A percentile compares a stretch with the other conserved stretches of the same genome.
Evolutionary conservation across 495 filamentous ascomycete genomes (phyloP).

Genomic region (Mycothermus thermophilus): DNA sequence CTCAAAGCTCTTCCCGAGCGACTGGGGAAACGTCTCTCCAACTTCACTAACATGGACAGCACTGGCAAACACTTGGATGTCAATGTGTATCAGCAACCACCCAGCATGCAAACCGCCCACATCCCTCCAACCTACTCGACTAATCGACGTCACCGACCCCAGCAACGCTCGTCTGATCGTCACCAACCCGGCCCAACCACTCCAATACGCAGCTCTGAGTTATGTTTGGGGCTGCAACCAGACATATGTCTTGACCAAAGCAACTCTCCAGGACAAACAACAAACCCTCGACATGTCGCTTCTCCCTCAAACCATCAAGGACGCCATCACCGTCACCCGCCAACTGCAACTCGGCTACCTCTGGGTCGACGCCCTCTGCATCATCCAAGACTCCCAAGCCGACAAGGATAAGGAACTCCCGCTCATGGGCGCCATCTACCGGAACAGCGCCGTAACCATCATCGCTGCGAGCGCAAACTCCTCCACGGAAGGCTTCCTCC

Average conservation of each 20-base stretch:
- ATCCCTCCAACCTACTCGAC: background rate
- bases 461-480: slow-evolving; percentile 6
- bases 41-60: background rate
- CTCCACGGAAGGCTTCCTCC: slow-evolving; percentile 9
- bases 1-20: background rate
- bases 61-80: background rate
- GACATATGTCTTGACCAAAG: background rate
- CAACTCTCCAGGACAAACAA: background rate
- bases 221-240: background rate
- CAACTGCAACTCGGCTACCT: slow-evolving; percentile 13
- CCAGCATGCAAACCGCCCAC: background rate
- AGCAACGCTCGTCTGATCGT: background rate
- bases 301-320: slow-evolving; percentile 10
- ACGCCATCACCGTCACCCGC: slow-evolving; percentile 11
- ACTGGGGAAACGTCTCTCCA: background rate
- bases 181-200: background rate
- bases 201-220: background rate
- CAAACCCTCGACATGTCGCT: background rate
- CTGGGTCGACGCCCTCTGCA: slow-evolving; percentile 21
- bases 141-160: background rate
- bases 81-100: background rate
- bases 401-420: slow-evolving; percentile 13
- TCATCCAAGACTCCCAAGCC: slow-evolving; percentile 15
- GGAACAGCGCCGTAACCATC: slow-evolving; percentile 9
- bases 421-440: slow-evolving; percentile 13